These are phyloP conservation scores for Primulina tabacum DNA, from an alignment of 257 asterid species.

Conservation along the genomic window DNA sequence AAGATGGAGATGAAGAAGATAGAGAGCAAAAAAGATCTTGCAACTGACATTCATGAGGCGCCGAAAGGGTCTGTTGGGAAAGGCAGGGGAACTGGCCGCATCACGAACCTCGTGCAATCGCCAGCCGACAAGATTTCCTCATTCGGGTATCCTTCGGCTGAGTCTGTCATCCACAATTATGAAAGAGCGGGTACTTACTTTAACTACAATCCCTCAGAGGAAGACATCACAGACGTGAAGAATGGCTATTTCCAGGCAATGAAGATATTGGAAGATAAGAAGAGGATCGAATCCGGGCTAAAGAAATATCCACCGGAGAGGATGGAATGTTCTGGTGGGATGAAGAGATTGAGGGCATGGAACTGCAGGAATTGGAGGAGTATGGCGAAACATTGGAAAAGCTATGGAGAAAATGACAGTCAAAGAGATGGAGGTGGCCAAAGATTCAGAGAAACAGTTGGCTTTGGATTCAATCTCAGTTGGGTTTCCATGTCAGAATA, in stretches of 20 bases:
- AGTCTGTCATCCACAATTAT: slow-evolving; percentile 18
- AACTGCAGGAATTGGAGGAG: slow-evolving; percentile 43
- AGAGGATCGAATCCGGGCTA: neutral
- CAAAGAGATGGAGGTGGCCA: neutral
- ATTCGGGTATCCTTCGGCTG: slow-evolving; percentile 28
- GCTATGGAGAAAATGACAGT: neutral
- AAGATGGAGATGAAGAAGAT: slow-evolving; percentile 38
- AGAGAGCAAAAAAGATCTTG: slow-evolving; percentile 18
- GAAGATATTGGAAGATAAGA: slow-evolving; percentile 28
- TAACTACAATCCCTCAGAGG: neutral
- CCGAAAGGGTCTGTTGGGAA: slow-evolving; percentile 34
- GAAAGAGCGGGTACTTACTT: neutral
- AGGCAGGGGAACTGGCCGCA: slow-evolving; percentile 37
- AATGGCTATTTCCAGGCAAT: slow-evolving; percentile 23
- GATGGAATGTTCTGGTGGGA: slow-evolving; percentile 40
- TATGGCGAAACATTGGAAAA: slow-evolving; percentile 28
- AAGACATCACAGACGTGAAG: neutral
- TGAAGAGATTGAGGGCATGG: slow-evolving; percentile 29
- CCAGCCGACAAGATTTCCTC: slow-evolving; percentile 31
- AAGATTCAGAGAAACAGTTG: neutral
- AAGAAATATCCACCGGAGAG: neutral
- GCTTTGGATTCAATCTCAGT: neutral
- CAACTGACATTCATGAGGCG: slow-evolving; percentile 37
- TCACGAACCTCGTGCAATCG: slow-evolving; percentile 33
- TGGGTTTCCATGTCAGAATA: neutral